phyloP scores from a whole-genome alignment of 129 eudicot species.

The Oenanthe sinensis region DNA sequence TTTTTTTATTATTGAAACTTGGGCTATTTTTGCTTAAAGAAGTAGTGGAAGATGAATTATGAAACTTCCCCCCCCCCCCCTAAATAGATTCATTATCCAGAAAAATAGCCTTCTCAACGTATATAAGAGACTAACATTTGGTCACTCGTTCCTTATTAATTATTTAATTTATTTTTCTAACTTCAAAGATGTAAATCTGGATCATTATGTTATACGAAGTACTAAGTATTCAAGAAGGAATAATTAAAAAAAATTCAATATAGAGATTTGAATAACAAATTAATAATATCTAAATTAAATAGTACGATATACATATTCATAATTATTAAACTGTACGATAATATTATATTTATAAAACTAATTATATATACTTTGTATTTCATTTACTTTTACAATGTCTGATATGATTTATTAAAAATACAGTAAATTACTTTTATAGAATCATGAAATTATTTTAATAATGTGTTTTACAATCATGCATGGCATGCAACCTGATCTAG shows the following conservation, averaged over 20 bases:
- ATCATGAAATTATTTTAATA: not conserved
- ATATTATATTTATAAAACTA: not conserved
- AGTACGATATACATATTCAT: not conserved
- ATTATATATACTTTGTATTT: not conserved
- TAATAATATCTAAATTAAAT: not conserved
- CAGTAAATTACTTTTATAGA: not conserved
- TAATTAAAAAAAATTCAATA: not conserved
- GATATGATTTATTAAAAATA: not conserved
- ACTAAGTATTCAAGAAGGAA: too few relatives aligned
- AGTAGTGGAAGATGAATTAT: too few relatives aligned
- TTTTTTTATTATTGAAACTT: too few relatives aligned
- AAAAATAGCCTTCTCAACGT: too few relatives aligned
- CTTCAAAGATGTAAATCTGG: not conserved
- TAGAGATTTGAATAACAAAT: not conserved
- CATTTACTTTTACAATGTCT: not conserved
- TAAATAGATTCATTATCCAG: too few relatives aligned
- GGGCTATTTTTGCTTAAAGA: too few relatives aligned
- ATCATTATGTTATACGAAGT: too few relatives aligned
- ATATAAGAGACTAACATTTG: too few relatives aligned
- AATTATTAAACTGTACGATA: not conserved
- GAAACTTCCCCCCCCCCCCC: too few relatives aligned
- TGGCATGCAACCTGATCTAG: not conserved
- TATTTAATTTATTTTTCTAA: too few relatives aligned
- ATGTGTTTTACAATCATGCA: not conserved
- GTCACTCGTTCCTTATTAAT: too few relatives aligned